Conservation (phyloP, 106 monocot species). For the Apostasia shenzhenica region DNA sequence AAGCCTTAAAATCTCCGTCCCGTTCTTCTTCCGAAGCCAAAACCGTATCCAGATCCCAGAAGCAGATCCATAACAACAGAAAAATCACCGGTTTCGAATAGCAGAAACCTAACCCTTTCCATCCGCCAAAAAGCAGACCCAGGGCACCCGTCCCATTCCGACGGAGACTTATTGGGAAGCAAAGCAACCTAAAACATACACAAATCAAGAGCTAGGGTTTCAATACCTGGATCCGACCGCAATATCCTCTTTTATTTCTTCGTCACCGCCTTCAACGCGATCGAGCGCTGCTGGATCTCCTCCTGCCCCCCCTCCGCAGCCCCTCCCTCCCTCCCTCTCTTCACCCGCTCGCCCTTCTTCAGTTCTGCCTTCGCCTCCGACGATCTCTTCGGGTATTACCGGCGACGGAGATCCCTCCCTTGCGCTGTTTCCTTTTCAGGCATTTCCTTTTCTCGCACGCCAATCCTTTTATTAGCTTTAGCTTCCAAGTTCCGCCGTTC, state of each 20-base stretch:
- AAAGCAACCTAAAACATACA: slow-evolving; percentile 23
- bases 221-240: slow-evolving; percentile 21
- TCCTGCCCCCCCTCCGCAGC: neutral
- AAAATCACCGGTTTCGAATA: slow-evolving; percentile 3
- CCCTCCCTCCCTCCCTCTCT: no score
- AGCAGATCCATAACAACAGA: neutral
- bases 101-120: slow-evolving; percentile 7
- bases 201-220: slow-evolving; percentile 30
- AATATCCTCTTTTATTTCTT: neutral
- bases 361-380: neutral
- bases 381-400: neutral
- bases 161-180: neutral
- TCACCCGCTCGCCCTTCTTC: neutral
- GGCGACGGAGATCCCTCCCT: neutral
- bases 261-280: neutral
- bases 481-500: neutral
- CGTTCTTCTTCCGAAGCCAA: neutral
- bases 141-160: neutral
- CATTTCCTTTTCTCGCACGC: slow-evolving; percentile 10
- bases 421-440: neutral
- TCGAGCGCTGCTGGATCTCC: neutral
- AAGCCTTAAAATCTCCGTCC: neutral
- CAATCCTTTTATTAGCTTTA: neutral
- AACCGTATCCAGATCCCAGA: neutral
- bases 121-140: slow-evolving; percentile 2